A percentile compares a stretch with the other conserved stretches of the same genome.
Evolutionary conservation across 2,329 filamentous ascomycete genomes (phyloP).

Genomic region (Phialophora tarda): DNA sequence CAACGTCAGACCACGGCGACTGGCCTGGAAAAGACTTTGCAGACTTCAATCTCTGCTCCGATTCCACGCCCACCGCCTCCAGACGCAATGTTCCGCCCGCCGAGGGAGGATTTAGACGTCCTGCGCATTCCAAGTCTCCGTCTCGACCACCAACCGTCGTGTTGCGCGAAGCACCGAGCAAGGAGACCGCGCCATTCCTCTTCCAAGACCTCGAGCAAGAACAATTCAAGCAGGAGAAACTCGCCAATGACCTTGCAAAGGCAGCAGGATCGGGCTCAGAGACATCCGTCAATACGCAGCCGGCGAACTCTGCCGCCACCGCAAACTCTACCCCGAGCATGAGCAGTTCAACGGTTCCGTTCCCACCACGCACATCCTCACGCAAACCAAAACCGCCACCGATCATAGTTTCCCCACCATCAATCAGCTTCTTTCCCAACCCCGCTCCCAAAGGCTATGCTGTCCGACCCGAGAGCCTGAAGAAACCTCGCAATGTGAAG

Average conservation of each 20-base stretch:
- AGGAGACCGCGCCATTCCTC: constrained; percentile 30
- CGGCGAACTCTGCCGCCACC: not conserved
- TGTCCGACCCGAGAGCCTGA: constrained; percentile 13
- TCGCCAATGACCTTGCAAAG: constrained; percentile 15
- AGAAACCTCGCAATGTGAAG: constrained; percentile 30
- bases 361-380: constrained; percentile 33
- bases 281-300: not conserved
- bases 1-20: constrained; percentile 20
- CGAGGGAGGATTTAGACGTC: constrained; percentile 10
- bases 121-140: constrained; percentile 16
- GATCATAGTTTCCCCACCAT: constrained; percentile 31
- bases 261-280: constrained; percentile 1
- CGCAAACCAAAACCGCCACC: constrained; percentile 34
- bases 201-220: constrained; percentile 29
- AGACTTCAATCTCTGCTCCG: constrained; percentile 17
- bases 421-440: constrained; percentile 5
- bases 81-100: not conserved
- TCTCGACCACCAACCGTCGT: constrained; percentile 29
- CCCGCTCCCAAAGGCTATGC: constrained; percentile 22
- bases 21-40: constrained; percentile 36
- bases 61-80: constrained; percentile 2
- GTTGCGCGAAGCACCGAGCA: constrained; percentile 26
- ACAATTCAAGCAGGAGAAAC: constrained; percentile 26
- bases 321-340: not conserved
- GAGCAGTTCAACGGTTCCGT: constrained; percentile 4